Evolutionary conservation across 345 rosid species (phyloP).

Genomic region (Populus nigra): DNA sequence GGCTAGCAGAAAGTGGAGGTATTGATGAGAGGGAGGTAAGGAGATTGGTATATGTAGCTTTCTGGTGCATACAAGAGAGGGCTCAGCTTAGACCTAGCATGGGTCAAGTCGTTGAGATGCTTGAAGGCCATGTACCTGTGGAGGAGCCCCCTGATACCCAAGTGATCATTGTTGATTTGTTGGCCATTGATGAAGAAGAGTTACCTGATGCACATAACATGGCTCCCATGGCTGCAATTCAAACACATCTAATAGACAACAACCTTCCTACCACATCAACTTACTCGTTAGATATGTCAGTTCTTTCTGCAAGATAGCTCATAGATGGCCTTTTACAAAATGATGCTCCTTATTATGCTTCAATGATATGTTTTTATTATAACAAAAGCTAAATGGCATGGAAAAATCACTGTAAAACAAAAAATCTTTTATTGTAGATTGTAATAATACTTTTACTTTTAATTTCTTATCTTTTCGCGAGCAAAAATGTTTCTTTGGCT

Average conservation of each 20-base stretch:
- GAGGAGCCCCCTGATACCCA: slow-evolving; percentile 70
- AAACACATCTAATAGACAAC: slow-evolving; percentile 14
- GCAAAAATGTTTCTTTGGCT: too few relatives aligned
- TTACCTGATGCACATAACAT: not conserved
- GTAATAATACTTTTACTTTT: too few relatives aligned
- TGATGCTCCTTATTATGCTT: too few relatives aligned
- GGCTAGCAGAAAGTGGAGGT: slow-evolving; percentile 44
- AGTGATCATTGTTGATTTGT: slow-evolving; percentile 65
- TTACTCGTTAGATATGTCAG: not conserved
- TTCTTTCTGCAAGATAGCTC: slow-evolving; percentile 57
- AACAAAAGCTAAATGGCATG: too few relatives aligned
- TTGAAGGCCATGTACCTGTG: slow-evolving; percentile 58
- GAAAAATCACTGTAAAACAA: rapidly evolving
- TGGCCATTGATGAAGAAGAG: slow-evolving; percentile 49
- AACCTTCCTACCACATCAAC: slow-evolving; percentile 40
- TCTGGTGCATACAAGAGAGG: slow-evolving; percentile 90
- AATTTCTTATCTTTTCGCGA: too few relatives aligned
- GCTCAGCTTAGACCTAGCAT: slow-evolving; percentile 64
- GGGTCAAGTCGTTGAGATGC: slow-evolving; percentile 73
- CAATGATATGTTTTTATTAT: not conserved
- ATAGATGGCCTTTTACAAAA: too few relatives aligned
- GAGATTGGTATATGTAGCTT: slow-evolving; percentile 54
- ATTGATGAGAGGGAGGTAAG: slow-evolving; percentile 58
- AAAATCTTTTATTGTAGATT: too few relatives aligned
- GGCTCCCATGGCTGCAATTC: slow-evolving; percentile 19